phyloP scores from a whole-genome alignment of 345 rosid genomes.

The Bretschneidera sinensis region DNA sequence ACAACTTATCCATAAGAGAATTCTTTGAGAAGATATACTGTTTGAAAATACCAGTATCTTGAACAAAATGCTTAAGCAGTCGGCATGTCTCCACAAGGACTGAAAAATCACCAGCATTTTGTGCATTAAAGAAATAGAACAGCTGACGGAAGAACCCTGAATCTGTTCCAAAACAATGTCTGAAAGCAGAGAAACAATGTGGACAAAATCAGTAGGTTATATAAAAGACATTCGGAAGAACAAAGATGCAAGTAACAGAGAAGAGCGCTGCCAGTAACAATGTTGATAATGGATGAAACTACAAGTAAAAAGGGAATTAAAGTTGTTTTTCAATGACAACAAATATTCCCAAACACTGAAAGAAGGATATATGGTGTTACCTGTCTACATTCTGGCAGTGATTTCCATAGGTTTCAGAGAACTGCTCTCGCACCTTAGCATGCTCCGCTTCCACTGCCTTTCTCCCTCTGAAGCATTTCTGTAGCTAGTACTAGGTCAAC shows the following conservation, averaged over 20 bases:
- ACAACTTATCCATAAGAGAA: background rate
- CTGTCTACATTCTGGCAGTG: slow-evolving; percentile 70
- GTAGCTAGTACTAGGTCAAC: slow-evolving; percentile 40
- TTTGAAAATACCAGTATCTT: slow-evolving; percentile 43
- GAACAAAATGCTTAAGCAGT: slow-evolving; percentile 45
- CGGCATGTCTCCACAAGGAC: slow-evolving; percentile 68
- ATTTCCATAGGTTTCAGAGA: slow-evolving; percentile 54
- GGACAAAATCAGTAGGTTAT: slow-evolving; percentile 1
- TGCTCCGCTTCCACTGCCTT: slow-evolving; percentile 61
- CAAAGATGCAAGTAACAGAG: background rate
- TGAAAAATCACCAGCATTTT: slow-evolving; percentile 46
- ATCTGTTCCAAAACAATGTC: slow-evolving; percentile 81
- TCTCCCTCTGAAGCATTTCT: slow-evolving; percentile 98
- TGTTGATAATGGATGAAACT: background rate
- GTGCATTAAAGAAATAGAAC: slow-evolving; percentile 67
- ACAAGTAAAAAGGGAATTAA: background rate
- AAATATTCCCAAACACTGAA: background rate
- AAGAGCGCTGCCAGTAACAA: background rate
- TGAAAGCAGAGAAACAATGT: slow-evolving; percentile 30
- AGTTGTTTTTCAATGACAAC: background rate
- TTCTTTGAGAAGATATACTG: background rate
- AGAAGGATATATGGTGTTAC: slow-evolving; percentile 27
- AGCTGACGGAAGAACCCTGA: slow-evolving; percentile 77
- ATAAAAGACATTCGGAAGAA: background rate
- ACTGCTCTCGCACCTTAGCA: slow-evolving; percentile 58